Evolutionary conservation across 129 eudicot genomes (phyloP), one percentile per base, ranked within the genome.

Genomic region (Flaveria robusta): DNA sequence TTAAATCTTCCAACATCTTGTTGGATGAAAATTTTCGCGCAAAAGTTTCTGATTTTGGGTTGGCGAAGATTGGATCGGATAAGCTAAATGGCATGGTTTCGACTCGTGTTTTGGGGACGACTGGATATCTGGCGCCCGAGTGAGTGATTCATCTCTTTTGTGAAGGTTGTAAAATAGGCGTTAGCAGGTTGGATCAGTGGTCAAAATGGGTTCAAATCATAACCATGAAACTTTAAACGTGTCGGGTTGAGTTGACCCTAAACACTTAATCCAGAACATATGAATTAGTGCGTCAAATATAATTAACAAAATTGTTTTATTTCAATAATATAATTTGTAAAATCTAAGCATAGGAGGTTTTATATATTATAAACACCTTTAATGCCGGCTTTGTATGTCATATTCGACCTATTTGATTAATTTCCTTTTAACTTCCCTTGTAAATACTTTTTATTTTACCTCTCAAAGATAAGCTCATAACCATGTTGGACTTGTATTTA

Each of bases 81-180:
- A 94, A 94, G 85, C 86, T 89, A 29, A 89, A 91, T 66, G 99
- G 97, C 22, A 89, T 75, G 47, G 85, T 94, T 54, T 91, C 97
- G 14, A 94, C 99, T 3, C 85, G 99, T 9, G 97, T 94, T 64
- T 51, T 91, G 60, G 99, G 99, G 73, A 91, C 97, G 78, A 94
- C 94, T 0, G 97, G 97, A 62, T 94, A 91, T 79, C 71, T 91
- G 82, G 96, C 99, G 45, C 99, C 99, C n/a, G 99, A 94, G 99
- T 94, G 58, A 83, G 97, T 84, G 46, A 31, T 52, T 56, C 46
- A 16, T 64, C 14, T 51, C 46, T 22, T 9, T 31, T 55, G 14
- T 55, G 27, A 55, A 55, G 27, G 14, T 79, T 27, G 54, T 3
- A 7, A 29, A 15, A 34, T 14, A 27, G 11, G 23, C 9, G 27